Evolutionary conservation across 2,329 filamentous ascomycete species (phyloP).

Genomic region (Tolypocladium amazonense): DNA sequence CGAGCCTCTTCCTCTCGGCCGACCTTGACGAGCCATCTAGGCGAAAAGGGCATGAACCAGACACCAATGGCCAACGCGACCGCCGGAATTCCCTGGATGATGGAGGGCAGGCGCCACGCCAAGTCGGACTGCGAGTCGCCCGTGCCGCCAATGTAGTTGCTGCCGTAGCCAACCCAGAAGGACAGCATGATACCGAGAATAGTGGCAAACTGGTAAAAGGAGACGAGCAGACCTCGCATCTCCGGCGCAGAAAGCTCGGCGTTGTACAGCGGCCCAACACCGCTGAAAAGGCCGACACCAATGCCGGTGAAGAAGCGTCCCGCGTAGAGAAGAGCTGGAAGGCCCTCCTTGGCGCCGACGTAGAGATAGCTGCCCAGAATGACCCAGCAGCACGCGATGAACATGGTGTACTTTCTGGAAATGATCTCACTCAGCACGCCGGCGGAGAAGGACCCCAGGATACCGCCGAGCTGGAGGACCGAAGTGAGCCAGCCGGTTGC

Average conservation of each 20-base stretch:
- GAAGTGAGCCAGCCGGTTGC: slow-evolving; percentile 41
- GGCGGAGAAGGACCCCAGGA: slow-evolving; percentile 34
- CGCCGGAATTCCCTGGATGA: slow-evolving; percentile 31
- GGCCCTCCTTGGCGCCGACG: slow-evolving; percentile 26
- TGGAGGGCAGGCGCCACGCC: slow-evolving; percentile 32
- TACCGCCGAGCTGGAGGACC: slow-evolving; percentile 37
- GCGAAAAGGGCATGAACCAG: slow-evolving; percentile 70
- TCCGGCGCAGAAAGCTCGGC: slow-evolving; percentile 49
- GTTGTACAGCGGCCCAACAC: slow-evolving; percentile 34
- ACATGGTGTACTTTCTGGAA: neutral
- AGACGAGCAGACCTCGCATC: slow-evolving; percentile 55
- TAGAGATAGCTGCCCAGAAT: slow-evolving; percentile 34
- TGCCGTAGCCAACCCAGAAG: slow-evolving; percentile 35
- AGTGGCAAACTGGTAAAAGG: slow-evolving; percentile 49
- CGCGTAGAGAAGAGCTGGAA: slow-evolving; percentile 32
- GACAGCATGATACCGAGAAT: slow-evolving; percentile 44
- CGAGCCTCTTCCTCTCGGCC: slow-evolving; percentile 56
- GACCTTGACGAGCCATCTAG: slow-evolving; percentile 66
- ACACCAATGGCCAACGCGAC: slow-evolving; percentile 51
- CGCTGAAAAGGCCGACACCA: slow-evolving; percentile 36
- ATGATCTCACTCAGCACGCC: slow-evolving; percentile 27
- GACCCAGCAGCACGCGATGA: slow-evolving; percentile 15
- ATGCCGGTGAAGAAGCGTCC: slow-evolving; percentile 38
- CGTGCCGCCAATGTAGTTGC: slow-evolving; percentile 35
- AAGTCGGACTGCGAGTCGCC: slow-evolving; percentile 30